These are phyloP conservation scores for Biancaea sappan DNA, from an alignment of 306 rosid species.

Conservation along the genomic window DNA sequence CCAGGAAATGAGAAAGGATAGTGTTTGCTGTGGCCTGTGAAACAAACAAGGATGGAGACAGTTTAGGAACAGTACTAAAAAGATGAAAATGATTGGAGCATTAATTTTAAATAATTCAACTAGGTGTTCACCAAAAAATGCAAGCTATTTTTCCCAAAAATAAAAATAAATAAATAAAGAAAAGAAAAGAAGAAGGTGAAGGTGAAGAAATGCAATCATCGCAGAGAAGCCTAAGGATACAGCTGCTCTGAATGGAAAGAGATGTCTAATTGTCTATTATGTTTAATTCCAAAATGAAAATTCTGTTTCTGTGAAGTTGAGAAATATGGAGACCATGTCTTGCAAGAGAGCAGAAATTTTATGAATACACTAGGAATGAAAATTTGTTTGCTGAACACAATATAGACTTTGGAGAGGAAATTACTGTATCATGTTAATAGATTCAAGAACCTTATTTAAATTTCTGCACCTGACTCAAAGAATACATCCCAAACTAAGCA, in stretches of 20 bases:
- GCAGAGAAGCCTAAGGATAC: conserved; percentile 18
- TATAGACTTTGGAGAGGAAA: background rate
- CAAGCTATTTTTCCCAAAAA: too few relatives aligned
- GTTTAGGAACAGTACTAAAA: background rate
- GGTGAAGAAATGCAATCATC: conserved; percentile 1
- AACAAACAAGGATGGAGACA: background rate
- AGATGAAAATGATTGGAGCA: background rate
- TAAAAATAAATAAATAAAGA: too few relatives aligned
- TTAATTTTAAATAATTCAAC: too few relatives aligned
- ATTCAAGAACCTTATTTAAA: background rate
- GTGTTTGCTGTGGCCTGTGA: conserved; percentile 95
- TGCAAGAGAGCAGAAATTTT: background rate
- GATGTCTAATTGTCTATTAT: background rate
- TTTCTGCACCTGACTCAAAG: background rate
- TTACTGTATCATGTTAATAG: background rate
- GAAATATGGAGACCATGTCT: background rate
- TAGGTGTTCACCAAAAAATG: too few relatives aligned
- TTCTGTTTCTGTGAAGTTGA: background rate
- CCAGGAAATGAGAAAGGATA: conserved; percentile 93
- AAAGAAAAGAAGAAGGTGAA: too few relatives aligned
- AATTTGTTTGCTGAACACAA: background rate
- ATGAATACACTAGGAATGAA: background rate
- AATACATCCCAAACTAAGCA: background rate
- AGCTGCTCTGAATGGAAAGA: background rate
- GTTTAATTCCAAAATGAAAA: background rate